These are phyloP conservation scores for Didymella keratinophila DNA, from an alignment of 2,329 filamentous ascomycete species.

Conservation along the genomic window DNA sequence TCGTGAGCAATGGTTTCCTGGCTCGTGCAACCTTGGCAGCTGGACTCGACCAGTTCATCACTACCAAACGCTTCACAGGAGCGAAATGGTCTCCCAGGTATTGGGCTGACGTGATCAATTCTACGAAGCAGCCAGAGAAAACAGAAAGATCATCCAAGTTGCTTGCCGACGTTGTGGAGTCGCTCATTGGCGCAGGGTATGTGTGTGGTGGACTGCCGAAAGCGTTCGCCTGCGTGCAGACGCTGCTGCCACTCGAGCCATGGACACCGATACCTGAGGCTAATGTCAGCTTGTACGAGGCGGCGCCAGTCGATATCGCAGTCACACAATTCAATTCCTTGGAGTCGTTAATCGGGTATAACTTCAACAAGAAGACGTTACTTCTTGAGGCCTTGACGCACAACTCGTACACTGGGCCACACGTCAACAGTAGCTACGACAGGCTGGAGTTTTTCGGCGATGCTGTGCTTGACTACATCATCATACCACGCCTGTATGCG, in stretches of 20 bases:
- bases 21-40: slow-evolving; percentile 67
- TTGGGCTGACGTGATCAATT: slow-evolving; percentile 53
- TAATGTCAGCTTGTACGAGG: slow-evolving; percentile 37
- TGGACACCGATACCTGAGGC: slow-evolving; percentile 39
- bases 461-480: slow-evolving; percentile 78
- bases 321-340: slow-evolving; percentile 52
- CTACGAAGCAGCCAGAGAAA: slow-evolving; percentile 23
- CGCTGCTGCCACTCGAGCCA: slow-evolving; percentile 69
- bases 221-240: slow-evolving; percentile 67
- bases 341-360: slow-evolving; percentile 74
- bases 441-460: slow-evolving; percentile 90
- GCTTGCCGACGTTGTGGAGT: slow-evolving; percentile 87
- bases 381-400: slow-evolving; percentile 85
- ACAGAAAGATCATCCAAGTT: slow-evolving; percentile 73
- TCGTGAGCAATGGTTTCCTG: slow-evolving; percentile 80
- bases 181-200: slow-evolving; percentile 79
- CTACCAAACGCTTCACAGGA: slow-evolving; percentile 72
- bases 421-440: slow-evolving; percentile 66
- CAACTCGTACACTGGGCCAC: slow-evolving; percentile 61
- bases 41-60: slow-evolving; percentile 76
- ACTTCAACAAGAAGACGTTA: slow-evolving; percentile 70
- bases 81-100: slow-evolving; percentile 76
- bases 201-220: slow-evolving; percentile 71
- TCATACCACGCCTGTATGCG: slow-evolving; percentile 69
- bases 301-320: slow-evolving; percentile 23